Conservation (phyloP, 768 basidiomycete species). For the Psilocybe subaeruginosa region DNA sequence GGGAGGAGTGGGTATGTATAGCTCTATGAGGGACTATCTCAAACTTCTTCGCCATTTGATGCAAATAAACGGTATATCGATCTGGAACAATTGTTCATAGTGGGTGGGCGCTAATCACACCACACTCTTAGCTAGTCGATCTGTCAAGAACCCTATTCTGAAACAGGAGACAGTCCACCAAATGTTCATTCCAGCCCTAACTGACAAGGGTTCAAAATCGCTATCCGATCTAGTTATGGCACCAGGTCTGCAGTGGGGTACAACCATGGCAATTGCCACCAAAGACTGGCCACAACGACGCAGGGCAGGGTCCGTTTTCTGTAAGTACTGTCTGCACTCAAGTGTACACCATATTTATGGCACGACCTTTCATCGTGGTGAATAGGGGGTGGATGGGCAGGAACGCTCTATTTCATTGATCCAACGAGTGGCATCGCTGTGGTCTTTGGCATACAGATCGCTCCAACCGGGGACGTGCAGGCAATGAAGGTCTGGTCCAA, state of each 20-base stretch:
- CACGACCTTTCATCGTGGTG: background rate
- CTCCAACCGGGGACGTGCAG: conserved; percentile 17
- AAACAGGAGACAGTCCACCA: conserved; percentile 21
- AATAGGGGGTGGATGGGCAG: conserved; percentile 27
- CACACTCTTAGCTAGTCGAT: conserved; percentile 20
- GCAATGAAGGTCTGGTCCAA: conserved; percentile 4
- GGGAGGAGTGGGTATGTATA: conserved; percentile 31
- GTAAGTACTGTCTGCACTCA: conserved; percentile 6
- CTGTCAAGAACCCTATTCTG: conserved; percentile 27
- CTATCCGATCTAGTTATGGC: conserved; percentile 16
- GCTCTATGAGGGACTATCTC: conserved; percentile 34
- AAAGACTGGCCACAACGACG: conserved; percentile 26
- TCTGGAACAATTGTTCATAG: background rate
- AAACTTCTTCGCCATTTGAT: conserved; percentile 34
- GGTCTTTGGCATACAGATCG: conserved; percentile 24
- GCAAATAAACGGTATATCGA: conserved; percentile 29
- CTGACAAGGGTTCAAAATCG: conserved; percentile 23
- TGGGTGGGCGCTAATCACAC: conserved; percentile 1
- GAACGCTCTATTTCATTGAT: conserved; percentile 27
- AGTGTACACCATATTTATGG: background rate
- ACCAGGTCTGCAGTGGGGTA: conserved; percentile 30
- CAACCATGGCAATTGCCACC: conserved; percentile 29
- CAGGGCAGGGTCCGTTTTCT: conserved; percentile 14
- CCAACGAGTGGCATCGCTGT: conserved; percentile 26
- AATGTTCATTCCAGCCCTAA: conserved; percentile 31